A percentile compares a stretch with the other conserved stretches of the same genome.
Conservation (phyloP, 2,329 filamentous ascomycete species). For the Penicillium crustosum region DNA sequence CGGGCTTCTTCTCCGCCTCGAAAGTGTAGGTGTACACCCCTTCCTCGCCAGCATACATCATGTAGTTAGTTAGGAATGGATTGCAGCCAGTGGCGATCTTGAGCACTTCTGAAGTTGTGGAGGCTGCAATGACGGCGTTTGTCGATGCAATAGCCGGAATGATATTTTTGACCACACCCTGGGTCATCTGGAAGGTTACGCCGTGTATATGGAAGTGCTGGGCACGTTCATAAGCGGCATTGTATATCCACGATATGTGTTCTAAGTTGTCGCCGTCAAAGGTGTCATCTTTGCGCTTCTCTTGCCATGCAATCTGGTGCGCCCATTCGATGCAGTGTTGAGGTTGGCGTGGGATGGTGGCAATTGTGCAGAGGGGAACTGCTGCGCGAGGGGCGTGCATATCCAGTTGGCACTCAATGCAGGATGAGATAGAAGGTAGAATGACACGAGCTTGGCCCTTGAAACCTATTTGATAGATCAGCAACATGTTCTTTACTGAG, state of each 20-base stretch:
- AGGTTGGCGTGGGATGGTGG: conserved; percentile 92
- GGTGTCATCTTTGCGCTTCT: conserved; percentile 74
- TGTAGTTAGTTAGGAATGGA: conserved; percentile 86
- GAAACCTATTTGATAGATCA: conserved; percentile 61
- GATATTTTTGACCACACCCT: conserved; percentile 98
- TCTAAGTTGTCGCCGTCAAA: conserved; percentile 96
- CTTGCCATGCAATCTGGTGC: conserved; percentile 95
- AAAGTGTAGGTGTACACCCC: conserved; percentile 97
- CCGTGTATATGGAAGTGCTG: conserved; percentile 86
- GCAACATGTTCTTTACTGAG: neutral
- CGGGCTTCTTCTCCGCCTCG: conserved; percentile 86
- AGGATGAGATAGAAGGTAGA: conserved; percentile 86
- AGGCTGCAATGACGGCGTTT: conserved; percentile 92
- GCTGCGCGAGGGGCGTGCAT: conserved; percentile 98
- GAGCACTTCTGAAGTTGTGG: conserved; percentile 94
- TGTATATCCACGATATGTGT: conserved; percentile 95
- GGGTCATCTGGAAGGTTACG: conserved; percentile 92
- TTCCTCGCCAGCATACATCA: conserved; percentile 99
- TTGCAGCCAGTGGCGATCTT: conserved; percentile 86
- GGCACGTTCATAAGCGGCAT: conserved; percentile 77
- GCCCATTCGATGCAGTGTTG: conserved; percentile 99
- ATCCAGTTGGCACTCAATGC: conserved; percentile 96
- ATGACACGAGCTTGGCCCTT: conserved; percentile 95
- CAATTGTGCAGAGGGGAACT: conserved; percentile 92
- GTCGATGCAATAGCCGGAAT: conserved; percentile 98